phyloP scores from a whole-genome alignment of 768 basidiomycete genomes.

The Trametes maxima region DNA sequence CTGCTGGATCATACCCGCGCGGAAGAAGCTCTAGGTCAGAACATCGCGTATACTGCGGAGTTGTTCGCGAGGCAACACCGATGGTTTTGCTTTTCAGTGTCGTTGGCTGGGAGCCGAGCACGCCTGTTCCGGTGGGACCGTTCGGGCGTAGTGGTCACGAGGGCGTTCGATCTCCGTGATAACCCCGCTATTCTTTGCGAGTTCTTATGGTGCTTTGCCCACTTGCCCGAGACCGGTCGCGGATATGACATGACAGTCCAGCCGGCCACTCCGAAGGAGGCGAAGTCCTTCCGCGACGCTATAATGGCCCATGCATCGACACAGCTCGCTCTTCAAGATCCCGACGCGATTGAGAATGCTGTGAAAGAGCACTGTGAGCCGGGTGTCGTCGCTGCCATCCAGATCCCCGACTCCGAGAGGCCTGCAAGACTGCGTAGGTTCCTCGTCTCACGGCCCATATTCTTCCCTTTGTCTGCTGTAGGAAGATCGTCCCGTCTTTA shows the following conservation, averaged over 20 bases:
- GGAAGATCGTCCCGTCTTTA: slow-evolving; percentile 10
- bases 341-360: not conserved
- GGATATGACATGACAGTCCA: slow-evolving; percentile 30
- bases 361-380: not conserved
- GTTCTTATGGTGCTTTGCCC: slow-evolving; percentile 36
- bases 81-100: slow-evolving; percentile 31
- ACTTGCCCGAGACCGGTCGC: slow-evolving; percentile 19
- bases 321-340: not conserved
- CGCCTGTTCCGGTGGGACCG: slow-evolving; percentile 40
- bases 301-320: not conserved
- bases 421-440: not conserved
- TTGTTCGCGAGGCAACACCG: slow-evolving; percentile 34
- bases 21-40: slow-evolving; percentile 1
- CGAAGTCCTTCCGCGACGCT: not conserved
- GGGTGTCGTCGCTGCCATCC: not conserved
- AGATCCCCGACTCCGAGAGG: not conserved
- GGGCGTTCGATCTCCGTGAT: slow-evolving; percentile 29
- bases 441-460: slow-evolving; percentile 6
- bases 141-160: slow-evolving; percentile 35
- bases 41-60: slow-evolving; percentile 1
- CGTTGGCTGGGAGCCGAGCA: slow-evolving; percentile 28
- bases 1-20: not conserved
- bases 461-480: not conserved
- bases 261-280: not conserved
- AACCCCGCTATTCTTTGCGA: slow-evolving; percentile 28